phyloP scores from a whole-genome alignment of 75 land plant species.

The Picea sitchensis region DNA sequence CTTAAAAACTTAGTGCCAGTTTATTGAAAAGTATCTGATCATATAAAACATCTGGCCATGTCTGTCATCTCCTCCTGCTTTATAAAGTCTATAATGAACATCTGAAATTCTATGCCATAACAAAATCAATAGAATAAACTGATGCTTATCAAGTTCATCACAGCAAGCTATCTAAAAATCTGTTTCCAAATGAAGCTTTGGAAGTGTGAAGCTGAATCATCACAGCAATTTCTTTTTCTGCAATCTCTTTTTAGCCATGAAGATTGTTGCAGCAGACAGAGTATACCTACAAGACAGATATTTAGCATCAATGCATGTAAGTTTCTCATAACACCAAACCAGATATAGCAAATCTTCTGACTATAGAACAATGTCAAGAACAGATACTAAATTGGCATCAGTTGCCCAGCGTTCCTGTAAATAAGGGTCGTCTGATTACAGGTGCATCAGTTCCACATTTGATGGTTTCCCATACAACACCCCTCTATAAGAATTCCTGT shows the following conservation, averaged over 20 bases:
- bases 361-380: background rate
- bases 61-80: background rate
- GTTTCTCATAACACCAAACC: background rate
- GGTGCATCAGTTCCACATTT: background rate
- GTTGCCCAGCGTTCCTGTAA: background rate
- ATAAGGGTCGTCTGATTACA: background rate
- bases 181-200: background rate
- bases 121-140: background rate
- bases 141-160: no score
- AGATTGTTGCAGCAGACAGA: conserved; percentile 83
- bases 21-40: background rate
- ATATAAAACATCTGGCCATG: background rate
- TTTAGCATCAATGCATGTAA: background rate
- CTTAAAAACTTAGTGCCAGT: background rate
- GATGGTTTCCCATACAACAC: background rate
- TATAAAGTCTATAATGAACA: background rate
- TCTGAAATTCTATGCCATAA: background rate
- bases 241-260: conserved; percentile 80
- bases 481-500: background rate
- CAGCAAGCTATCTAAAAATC: background rate
- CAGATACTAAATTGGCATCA: background rate
- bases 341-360: background rate
- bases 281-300: conserved; percentile 60
- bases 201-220: conserved; percentile 5
- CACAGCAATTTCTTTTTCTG: conserved; percentile 27